phyloP scores from a whole-genome alignment of 768 basidiomycete genomes.

The Daedaleopsis nitida region DNA sequence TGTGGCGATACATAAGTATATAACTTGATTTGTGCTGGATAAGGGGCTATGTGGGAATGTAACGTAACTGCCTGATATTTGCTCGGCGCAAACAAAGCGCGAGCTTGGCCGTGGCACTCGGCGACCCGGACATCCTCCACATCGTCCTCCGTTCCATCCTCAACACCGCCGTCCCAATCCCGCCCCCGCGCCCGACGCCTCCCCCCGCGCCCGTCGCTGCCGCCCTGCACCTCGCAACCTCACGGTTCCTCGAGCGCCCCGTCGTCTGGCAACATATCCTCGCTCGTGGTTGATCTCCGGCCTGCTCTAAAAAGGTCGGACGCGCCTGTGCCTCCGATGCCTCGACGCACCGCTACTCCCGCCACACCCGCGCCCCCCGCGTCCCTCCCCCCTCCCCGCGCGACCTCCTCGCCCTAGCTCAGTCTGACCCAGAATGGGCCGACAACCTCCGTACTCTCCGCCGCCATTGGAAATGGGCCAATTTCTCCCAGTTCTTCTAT shows the following conservation, averaged over 20 bases:
- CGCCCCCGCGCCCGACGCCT: neutral
- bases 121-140: neutral
- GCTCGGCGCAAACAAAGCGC: neutral
- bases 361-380: constrained; percentile 29
- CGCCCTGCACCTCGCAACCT: neutral
- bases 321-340: constrained; percentile 33
- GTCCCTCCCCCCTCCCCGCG: constrained; percentile 20
- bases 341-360: constrained; percentile 34
- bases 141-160: neutral
- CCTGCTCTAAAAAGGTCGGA: constrained; percentile 33
- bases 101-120: neutral
- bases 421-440: constrained; percentile 28
- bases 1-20: no score
- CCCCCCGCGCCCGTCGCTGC: neutral
- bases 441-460: constrained; percentile 57
- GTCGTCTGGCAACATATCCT: constrained; percentile 14
- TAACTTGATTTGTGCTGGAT: neutral
- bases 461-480: constrained; percentile 91
- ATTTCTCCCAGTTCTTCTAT: constrained; percentile 87
- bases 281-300: constrained; percentile 28
- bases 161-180: neutral
- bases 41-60: neutral
- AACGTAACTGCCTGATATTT: neutral
- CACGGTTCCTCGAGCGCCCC: neutral
- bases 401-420: constrained; percentile 20